phyloP scores from a whole-genome alignment of 1,284 basidiomycete genomes.

The Coniferiporia weirii region DNA sequence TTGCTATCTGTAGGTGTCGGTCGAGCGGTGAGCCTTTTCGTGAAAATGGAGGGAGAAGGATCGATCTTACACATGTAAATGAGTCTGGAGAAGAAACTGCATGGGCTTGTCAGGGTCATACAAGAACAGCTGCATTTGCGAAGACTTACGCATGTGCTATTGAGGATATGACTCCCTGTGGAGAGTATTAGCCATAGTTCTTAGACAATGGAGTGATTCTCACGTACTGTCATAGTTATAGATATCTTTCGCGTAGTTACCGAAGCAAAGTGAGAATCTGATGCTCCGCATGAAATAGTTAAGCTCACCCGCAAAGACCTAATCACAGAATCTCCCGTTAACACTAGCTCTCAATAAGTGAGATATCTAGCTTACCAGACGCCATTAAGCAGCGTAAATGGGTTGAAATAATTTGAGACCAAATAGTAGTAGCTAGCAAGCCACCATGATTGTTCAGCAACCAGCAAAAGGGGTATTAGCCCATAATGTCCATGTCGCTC shows the following conservation, averaged over 20 bases:
- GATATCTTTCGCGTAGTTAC: slow-evolving; percentile 5
- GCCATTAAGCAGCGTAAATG: background rate
- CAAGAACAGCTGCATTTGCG: too few species aligned
- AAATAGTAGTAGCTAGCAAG: slow-evolving; percentile 10
- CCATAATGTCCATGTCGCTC: background rate
- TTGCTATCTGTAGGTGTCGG: slow-evolving; percentile 2
- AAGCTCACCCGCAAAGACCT: slow-evolving; percentile 6
- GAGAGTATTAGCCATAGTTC: too few species aligned
- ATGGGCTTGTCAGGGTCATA: background rate
- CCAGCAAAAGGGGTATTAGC: background rate
- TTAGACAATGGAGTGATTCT: background rate
- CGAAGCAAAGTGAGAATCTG: background rate
- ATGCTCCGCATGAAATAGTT: background rate
- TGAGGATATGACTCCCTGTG: slow-evolving; percentile 3
- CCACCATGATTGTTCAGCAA: background rate
- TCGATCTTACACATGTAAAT: background rate
- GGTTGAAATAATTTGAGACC: slow-evolving; percentile 8
- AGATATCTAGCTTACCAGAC: slow-evolving; percentile 6
- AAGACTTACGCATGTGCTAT: slow-evolving; percentile 6
- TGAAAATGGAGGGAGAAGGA: background rate
- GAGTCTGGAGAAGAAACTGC: slow-evolving; percentile 9
- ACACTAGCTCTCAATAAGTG: too few species aligned
- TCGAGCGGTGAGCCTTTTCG: background rate
- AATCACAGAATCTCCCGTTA: background rate
- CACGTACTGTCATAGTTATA: slow-evolving; percentile 10